Percentiles rank a stretch among this genome's conserved stretches.
Conservation (phyloP, 2,329 filamentous ascomycete species). For the Calycina herbarum region DNA sequence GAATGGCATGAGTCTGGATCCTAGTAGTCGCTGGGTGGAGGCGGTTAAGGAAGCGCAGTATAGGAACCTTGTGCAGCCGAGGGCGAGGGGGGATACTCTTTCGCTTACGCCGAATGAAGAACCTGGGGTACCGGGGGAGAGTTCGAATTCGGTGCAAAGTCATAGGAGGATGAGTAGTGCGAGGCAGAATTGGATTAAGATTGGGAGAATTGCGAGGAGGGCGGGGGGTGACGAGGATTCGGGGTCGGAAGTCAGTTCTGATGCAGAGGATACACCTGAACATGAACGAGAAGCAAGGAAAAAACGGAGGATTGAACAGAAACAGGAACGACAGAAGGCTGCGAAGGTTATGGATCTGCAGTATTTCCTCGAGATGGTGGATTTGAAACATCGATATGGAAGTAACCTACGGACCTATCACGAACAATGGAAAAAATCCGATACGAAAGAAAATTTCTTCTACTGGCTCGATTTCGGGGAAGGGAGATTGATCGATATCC, state of each 20-base stretch:
- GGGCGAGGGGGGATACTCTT: conserved; percentile 29
- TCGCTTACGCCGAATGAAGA: not conserved
- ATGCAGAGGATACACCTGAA: conserved; percentile 30
- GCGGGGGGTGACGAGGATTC: conserved; percentile 66
- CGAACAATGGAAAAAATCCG: conserved; percentile 74
- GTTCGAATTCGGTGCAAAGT: conserved; percentile 7
- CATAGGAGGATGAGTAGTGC: conserved; percentile 42
- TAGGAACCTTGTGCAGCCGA: conserved; percentile 49
- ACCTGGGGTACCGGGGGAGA: not conserved
- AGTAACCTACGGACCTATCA: conserved; percentile 82
- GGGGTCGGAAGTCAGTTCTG: conserved; percentile 25
- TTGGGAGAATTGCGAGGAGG: conserved; percentile 66
- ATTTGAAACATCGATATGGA: conserved; percentile 84
- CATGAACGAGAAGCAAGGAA: conserved; percentile 43
- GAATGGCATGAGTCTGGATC: conserved; percentile 60
- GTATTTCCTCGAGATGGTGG: conserved; percentile 83
- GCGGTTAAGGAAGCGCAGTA: conserved; percentile 58
- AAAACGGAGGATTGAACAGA: conserved; percentile 49
- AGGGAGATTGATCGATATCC: conserved; percentile 68
- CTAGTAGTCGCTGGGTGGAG: conserved; percentile 40
- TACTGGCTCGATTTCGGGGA: conserved; percentile 88
- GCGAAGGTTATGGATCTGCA: conserved; percentile 81
- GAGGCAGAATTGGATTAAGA: conserved; percentile 73
- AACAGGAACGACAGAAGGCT: conserved; percentile 59
- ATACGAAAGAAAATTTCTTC: conserved; percentile 87